Conservation (phyloP, 2,329 filamentous ascomycete genomes). For the Paecilomyces sp. region DNA sequence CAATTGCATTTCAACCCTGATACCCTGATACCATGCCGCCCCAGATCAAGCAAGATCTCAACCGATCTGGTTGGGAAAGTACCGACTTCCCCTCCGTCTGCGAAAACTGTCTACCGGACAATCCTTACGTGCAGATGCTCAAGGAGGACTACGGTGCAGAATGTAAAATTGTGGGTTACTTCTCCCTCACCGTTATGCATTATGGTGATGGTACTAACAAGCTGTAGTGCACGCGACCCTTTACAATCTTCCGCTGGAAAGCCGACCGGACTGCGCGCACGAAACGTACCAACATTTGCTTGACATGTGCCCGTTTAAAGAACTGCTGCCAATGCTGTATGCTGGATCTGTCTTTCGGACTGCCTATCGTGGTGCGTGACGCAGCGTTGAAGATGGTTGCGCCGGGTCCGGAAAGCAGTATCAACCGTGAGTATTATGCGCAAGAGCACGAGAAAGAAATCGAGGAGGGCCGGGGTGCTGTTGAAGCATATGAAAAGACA, state of each 20-base stretch:
- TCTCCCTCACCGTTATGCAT: neutral
- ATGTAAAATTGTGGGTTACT: slow-evolving; percentile 55
- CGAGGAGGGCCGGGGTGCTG: slow-evolving; percentile 76
- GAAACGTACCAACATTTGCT: slow-evolving; percentile 89
- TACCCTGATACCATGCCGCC: slow-evolving; percentile 52
- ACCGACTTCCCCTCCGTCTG: slow-evolving; percentile 47
- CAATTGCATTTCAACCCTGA: neutral
- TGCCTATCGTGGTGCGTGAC: slow-evolving; percentile 91
- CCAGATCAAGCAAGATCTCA: slow-evolving; percentile 93
- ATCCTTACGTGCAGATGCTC: slow-evolving; percentile 97
- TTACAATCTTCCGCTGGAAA: slow-evolving; percentile 94
- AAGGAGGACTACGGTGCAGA: slow-evolving; percentile 93
- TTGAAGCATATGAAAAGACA: slow-evolving; percentile 92
- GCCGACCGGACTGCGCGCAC: slow-evolving; percentile 84
- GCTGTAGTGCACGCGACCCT: slow-evolving; percentile 72
- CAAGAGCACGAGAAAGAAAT: slow-evolving; percentile 96
- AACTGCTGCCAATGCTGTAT: slow-evolving; percentile 99
- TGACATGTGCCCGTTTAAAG: slow-evolving; percentile 93
- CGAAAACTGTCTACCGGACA: slow-evolving; percentile 91
- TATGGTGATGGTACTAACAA: neutral
- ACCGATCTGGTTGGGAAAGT: slow-evolving; percentile 92
- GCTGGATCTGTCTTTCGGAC: slow-evolving; percentile 91
- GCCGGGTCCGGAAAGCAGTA: slow-evolving; percentile 80
- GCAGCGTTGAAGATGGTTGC: slow-evolving; percentile 97
- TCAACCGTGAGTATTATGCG: slow-evolving; percentile 96